These are phyloP conservation scores for Brassica incana DNA, from an alignment of 345 rosid species.

Conservation along the genomic window DNA sequence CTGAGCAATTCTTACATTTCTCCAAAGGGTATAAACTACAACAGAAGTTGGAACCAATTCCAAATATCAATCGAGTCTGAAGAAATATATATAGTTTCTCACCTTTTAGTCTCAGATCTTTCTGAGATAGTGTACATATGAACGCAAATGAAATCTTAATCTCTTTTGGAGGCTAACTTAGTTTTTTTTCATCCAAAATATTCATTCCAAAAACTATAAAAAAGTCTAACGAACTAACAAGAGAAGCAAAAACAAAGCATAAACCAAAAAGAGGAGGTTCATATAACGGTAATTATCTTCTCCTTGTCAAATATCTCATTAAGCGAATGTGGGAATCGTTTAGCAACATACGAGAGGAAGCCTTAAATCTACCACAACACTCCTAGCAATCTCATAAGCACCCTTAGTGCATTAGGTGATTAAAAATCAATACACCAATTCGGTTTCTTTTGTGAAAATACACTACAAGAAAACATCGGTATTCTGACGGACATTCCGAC, in stretches of 20 bases:
- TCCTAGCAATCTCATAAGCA: neutral
- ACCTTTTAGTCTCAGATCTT: neutral
- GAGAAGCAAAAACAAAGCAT: neutral
- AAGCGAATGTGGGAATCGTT: too few relatives aligned
- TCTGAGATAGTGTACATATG: neutral
- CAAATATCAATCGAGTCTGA: neutral
- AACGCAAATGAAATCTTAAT: neutral
- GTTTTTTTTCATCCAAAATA: neutral
- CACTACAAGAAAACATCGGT: too few relatives aligned
- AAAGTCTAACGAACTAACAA: neutral
- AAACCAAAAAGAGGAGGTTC: too few relatives aligned
- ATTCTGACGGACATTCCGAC: too few relatives aligned
- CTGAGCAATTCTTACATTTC: neutral
- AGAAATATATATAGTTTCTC: neutral
- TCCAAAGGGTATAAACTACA: neutral
- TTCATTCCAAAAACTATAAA: neutral
- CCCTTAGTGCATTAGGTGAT: neutral
- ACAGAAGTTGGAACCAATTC: neutral
- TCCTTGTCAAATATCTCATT: too few relatives aligned
- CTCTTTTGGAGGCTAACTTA: neutral
- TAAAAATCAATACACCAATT: neutral
- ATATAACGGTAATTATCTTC: too few relatives aligned
- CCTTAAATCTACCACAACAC: neutral
- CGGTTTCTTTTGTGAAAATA: neutral
- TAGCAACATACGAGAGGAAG: neutral